phyloP scores from a whole-genome alignment of 805 yeast genomes.

The Diddensiella transvaalensis region DNA sequence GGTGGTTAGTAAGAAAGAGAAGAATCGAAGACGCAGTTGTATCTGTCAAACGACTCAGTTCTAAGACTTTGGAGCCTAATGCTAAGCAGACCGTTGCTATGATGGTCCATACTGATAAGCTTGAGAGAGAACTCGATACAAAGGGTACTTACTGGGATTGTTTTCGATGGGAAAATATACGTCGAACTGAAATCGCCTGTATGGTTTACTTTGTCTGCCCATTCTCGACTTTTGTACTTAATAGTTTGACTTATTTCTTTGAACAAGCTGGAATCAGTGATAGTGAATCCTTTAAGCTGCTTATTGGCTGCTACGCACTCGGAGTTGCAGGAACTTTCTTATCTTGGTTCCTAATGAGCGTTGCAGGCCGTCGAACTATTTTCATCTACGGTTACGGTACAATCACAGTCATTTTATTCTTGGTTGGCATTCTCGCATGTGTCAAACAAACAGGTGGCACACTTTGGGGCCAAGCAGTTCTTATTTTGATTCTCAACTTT shows the following conservation, averaged over 20 bases:
- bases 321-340: conserved; percentile 42
- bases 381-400: conserved; percentile 35
- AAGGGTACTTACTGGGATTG: conserved; percentile 10
- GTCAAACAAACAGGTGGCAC: conserved; percentile 25
- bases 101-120: conserved; percentile 5
- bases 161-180: conserved; percentile 15
- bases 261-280: conserved; percentile 38
- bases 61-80: conserved; percentile 33
- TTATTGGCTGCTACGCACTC: conserved; percentile 43
- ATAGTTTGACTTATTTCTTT: conserved; percentile 47
- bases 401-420: conserved; percentile 38
- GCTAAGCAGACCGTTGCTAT: conserved; percentile 1
- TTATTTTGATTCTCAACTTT: conserved; percentile 43
- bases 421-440: conserved; percentile 39
- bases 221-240: conserved; percentile 34
- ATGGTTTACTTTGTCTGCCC: conserved; percentile 44
- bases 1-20: conserved; percentile 48
- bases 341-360: conserved; percentile 22
- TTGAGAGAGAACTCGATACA: conserved; percentile 4
- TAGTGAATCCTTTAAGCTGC: conserved; percentile 40
- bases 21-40: conserved; percentile 41
- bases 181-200: conserved; percentile 38
- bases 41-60: conserved; percentile 52
- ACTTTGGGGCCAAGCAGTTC: conserved; percentile 37
- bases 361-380: conserved; percentile 24